phyloP scores from a whole-genome alignment of 192 early-diverging fungal species.

The Backusella tuberculispora region DNA sequence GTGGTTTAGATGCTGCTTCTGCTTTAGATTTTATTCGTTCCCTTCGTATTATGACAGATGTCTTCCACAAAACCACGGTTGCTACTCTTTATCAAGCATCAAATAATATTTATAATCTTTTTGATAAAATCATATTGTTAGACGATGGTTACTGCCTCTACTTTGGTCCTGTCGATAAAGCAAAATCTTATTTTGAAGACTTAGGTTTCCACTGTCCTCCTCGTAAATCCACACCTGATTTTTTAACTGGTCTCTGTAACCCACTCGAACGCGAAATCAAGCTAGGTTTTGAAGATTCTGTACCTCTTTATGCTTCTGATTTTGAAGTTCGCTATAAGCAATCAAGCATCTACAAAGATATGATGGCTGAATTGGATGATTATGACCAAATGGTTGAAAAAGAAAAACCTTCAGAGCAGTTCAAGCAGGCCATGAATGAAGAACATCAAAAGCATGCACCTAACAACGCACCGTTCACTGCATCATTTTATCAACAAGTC shows the following conservation, averaged over 20 bases:
- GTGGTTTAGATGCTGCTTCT: slow-evolving; percentile 80
- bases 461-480: slow-evolving; percentile 61
- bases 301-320: slow-evolving; percentile 61
- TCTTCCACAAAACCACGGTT: slow-evolving; percentile 64
- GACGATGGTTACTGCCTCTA: slow-evolving; percentile 70
- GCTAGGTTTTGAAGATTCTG: slow-evolving; percentile 56
- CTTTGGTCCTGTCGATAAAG: slow-evolving; percentile 65
- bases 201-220: slow-evolving; percentile 65
- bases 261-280: slow-evolving; percentile 54
- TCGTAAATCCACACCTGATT: slow-evolving; percentile 74
- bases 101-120: slow-evolving; percentile 76
- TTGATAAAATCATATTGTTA: slow-evolving; percentile 70
- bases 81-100: slow-evolving; percentile 70
- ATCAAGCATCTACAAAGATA: slow-evolving; percentile 45
- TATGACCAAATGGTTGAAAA: slow-evolving; percentile 46
- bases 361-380: slow-evolving; percentile 45
- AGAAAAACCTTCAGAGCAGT: slow-evolving; percentile 29
- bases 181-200: slow-evolving; percentile 64
- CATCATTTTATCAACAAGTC: slow-evolving; percentile 69
- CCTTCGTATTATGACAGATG: slow-evolving; percentile 73
- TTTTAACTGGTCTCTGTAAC: slow-evolving; percentile 72
- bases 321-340: slow-evolving; percentile 61
- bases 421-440: slow-evolving; percentile 54
- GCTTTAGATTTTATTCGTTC: slow-evolving; percentile 80
- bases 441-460: slow-evolving; percentile 57